phyloP scores from a whole-genome alignment of 176 grass and related monocot genomes.

The Sorghum bicolor region Sorghum_bicolor_NCBIv3 NC_012871.2:6457001-6457500 shows the following conservation, averaged over 20 bases:
- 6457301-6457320: conserved; percentile 67
- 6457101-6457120: conserved; percentile 84
- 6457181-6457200: conserved; percentile 84
- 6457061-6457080: conserved; percentile 34
- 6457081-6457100: conserved; percentile 48
- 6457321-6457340: background rate
- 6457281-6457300: conserved; percentile 80
- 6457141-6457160: conserved; percentile 42
- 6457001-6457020: conserved; percentile 42
- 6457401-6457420: conserved; percentile 78
- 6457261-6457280: conserved; percentile 88
- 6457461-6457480: background rate
- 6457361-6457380: conserved; percentile 44
- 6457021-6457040: conserved; percentile 65
- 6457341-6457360: background rate
- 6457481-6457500: background rate
- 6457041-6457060: conserved; percentile 60
- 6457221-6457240: conserved; percentile 65
- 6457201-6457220: conserved; percentile 74
- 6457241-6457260: conserved; percentile 76
- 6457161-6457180: conserved; percentile 86
- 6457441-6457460: background rate
- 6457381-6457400: conserved; percentile 86
- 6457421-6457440: conserved; percentile 82
- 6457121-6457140: conserved; percentile 67